Conservation (phyloP, 1,284 basidiomycete genomes). For the Omphalotus olearius region DNA sequence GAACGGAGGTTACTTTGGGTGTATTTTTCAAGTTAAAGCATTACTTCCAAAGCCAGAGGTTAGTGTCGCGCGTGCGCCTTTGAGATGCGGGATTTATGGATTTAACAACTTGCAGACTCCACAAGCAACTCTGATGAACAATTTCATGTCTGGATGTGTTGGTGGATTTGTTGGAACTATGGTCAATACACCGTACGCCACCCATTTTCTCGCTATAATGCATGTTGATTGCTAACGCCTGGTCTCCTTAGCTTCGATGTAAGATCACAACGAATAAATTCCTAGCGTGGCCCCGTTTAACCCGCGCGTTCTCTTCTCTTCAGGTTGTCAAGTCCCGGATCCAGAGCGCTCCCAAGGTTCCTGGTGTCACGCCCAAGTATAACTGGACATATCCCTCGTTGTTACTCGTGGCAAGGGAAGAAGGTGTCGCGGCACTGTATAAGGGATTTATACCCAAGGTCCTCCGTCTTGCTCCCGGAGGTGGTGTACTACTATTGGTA, state of each 20-base stretch:
- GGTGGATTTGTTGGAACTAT: slow-evolving; percentile 89
- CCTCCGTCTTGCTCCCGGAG: slow-evolving; percentile 87
- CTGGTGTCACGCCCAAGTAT: slow-evolving; percentile 77
- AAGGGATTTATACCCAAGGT: slow-evolving; percentile 91
- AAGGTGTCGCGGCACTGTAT: slow-evolving; percentile 88
- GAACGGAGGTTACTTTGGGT: slow-evolving; percentile 95
- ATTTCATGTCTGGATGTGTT: slow-evolving; percentile 86
- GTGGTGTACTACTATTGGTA: slow-evolving; percentile 91
- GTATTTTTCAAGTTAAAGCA: slow-evolving; percentile 80
- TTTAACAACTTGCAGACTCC: slow-evolving; percentile 42
- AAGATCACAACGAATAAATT: slow-evolving; percentile 18
- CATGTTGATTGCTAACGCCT: neutral
- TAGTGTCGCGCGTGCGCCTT: slow-evolving; percentile 14
- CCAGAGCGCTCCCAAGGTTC: slow-evolving; percentile 68
- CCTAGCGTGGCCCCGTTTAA: neutral
- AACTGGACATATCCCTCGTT: slow-evolving; percentile 90
- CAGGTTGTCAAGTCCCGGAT: slow-evolving; percentile 97
- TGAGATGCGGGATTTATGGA: neutral
- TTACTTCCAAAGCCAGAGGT: slow-evolving; percentile 85
- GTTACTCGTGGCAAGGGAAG: slow-evolving; percentile 82
- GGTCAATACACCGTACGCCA: slow-evolving; percentile 76
- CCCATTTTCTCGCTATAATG: neutral
- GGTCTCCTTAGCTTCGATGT: slow-evolving; percentile 48
- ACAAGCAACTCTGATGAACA: slow-evolving; percentile 79
- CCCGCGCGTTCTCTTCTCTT: slow-evolving; percentile 15